Base-by-base conservation (phyloP, 768 basidiomycete genomes). In the Gymnopilus junonius region DNA sequence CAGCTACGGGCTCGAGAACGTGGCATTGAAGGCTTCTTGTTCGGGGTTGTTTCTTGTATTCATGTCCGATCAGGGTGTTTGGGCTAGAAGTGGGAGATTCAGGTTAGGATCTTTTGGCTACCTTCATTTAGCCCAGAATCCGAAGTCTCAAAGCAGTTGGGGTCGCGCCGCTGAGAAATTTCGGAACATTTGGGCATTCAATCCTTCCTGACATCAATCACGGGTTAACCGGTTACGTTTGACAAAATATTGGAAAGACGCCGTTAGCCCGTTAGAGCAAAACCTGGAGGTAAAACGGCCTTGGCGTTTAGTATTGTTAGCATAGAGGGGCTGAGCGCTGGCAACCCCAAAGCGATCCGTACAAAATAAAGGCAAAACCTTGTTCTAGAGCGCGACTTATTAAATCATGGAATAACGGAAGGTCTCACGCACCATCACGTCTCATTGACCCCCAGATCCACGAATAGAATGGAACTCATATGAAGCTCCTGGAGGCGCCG, bases 151-250 rank as follows among this genome's bases (percentile, higher is more conserved):
- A 31, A 14, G 46, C 17, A 25, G 56, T 43, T 25, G 31, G 31
- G 58, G 29, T 39, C 23, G 21, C 35, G 21, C 35, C 46, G 12
- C 58, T 59, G 58, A 40, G 58, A 59, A 59, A 31, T 59, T 37
- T 59, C 58, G 58, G 58, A 48, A 29, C 32, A 59, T 59, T 39
- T 59, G 54, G 23, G 25, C 23, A 21, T 31, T 5, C 17, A 21
- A 15, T 51, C 20, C 2, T 12, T 55, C 20, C 21, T 27, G 11
- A 23, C 54, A 55, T 40, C 32, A 54, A 21, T 54, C 53, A 54
- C 53, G 35, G 31, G 57, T 48, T 51, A 32, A 54, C 53, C 21
- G 31, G 57, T 48, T 51, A 32, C 48, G 27, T 51, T 31, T 23
- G 14, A 20, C 17, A 15, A 42, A 8, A 42, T 10, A n/a, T 42